Evolutionary conservation across 106 monocot species (phyloP).

Genomic region (Acorus gramineus): DNA sequence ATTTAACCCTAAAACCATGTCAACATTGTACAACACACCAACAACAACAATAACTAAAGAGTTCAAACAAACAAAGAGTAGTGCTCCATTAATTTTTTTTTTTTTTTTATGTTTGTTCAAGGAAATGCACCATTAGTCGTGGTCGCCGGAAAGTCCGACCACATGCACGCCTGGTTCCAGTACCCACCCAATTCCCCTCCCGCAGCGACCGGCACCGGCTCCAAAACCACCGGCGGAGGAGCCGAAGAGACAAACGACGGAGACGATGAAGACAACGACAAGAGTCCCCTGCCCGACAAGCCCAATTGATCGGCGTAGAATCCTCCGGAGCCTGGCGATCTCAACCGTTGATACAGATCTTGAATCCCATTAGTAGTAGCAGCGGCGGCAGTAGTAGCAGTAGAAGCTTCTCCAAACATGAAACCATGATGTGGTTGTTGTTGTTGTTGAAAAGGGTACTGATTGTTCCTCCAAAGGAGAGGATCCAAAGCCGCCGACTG

Average conservation of each 20-base stretch:
- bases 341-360: constrained; percentile 32
- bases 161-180: constrained; percentile 25
- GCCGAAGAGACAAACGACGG: neutral
- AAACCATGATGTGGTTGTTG: constrained; percentile 10
- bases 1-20: too few relatives aligned
- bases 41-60: too few relatives aligned
- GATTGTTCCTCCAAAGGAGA: constrained; percentile 12
- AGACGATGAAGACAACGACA: neutral
- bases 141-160: constrained; percentile 19
- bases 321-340: neutral
- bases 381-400: neutral
- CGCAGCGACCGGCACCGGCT: constrained; percentile 11
- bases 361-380: constrained; percentile 10
- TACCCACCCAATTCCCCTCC: constrained; percentile 25
- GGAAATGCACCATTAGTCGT: constrained; percentile 24
- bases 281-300: constrained; percentile 2
- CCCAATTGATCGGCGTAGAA: constrained; percentile 11
- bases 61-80: too few relatives aligned
- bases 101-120: neutral
- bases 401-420: constrained; percentile 16
- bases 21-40: too few relatives aligned
- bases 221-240: constrained; percentile 13
- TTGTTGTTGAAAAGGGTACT: constrained; percentile 12
- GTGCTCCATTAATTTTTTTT: too few relatives aligned
- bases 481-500: constrained; percentile 8